Evolutionary conservation across 2,329 filamentous ascomycete genomes (phyloP), one percentile per base, ranked within the genome.

Genomic region (Exophiala alcalophila): DNA sequence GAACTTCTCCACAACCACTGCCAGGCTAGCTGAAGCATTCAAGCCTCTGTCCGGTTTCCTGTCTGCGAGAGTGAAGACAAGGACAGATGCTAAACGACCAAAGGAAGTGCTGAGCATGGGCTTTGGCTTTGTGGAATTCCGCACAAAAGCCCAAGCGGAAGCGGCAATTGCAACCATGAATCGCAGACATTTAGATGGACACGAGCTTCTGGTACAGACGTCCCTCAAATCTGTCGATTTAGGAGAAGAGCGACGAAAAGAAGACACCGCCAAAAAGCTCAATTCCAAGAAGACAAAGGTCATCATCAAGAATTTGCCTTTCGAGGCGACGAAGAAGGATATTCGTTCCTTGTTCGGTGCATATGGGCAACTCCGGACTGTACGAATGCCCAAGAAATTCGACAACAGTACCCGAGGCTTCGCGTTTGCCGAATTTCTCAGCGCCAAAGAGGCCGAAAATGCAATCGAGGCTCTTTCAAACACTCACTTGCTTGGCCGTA

Each of bases 271-370:
- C 36, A 94, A 89, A 74, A 94, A 91, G 66, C 69, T 78, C 36
- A 81, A 86, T 16, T 78, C 77, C 11, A 80, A 82, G 61, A 78
- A 81, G 55, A 96, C 90, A 33, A 97, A 97, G 76, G 84, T 98
- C 61, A 83, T 97, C 66, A 84, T 98, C 72, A 98, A 97, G 74
- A 98, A 98, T 71, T 71, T 98, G 66, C 91, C 92, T 14, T 98
- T 98, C 71, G 88, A 97, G 70, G 84, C 86, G 34, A 84, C 82
- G 40, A 96, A 95, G 72, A 92, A 94, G 65, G 92, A 98, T 63
- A 77, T 98, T 45, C 80, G 87, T 51, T 74, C 84, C 40, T 74
- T 97, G 28, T 90, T 97, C 63, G 81, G 86, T 49, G 82, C 87
- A 24, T 97, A 96, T 67, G 94, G 92, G 31, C 84, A 95, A 63